A percentile compares a stretch with the other conserved stretches of the same genome.
phyloP scores from a whole-genome alignment of 225 moss, liverwort and hornwort genomes.

The Climacium dendroides region DNA sequence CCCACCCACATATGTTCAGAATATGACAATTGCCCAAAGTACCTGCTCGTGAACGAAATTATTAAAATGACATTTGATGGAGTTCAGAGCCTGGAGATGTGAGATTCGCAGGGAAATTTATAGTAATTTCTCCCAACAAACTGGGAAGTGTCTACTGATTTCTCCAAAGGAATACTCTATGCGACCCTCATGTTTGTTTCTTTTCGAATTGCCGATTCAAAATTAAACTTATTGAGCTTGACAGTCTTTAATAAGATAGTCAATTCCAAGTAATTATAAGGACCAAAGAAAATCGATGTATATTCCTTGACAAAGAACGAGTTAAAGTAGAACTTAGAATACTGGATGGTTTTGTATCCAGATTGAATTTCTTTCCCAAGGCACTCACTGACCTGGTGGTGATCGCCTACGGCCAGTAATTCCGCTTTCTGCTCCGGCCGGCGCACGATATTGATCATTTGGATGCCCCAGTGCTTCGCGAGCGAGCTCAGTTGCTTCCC shows the following conservation, averaged over 20 bases:
- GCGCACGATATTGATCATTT: neutral
- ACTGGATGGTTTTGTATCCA: neutral
- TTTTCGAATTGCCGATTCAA: too few relatives aligned
- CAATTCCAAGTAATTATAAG: neutral
- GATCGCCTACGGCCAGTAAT: neutral
- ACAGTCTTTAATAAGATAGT: too few relatives aligned
- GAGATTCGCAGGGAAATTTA: neutral
- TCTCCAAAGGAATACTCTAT: neutral
- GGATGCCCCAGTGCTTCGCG: neutral
- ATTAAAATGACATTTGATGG: too few relatives aligned
- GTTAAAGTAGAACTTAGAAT: neutral
- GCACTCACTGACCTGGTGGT: neutral
- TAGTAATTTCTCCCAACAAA: neutral
- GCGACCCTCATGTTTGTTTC: neutral
- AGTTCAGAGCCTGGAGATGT: too few relatives aligned
- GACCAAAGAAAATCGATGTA: too few relatives aligned
- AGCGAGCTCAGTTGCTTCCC: neutral
- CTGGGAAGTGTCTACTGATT: neutral
- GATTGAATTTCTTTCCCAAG: neutral
- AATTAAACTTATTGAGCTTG: neutral
- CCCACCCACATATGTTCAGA: neutral
- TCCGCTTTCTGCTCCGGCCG: neutral
- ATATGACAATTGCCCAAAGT: neutral
- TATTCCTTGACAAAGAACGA: neutral
- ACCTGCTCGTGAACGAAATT: neutral